Percentiles rank a stretch among this genome's conserved stretches.
phyloP scores from a whole-genome alignment of 371 early-diverging fungal genomes.

The Mortierella sp. region DNA sequence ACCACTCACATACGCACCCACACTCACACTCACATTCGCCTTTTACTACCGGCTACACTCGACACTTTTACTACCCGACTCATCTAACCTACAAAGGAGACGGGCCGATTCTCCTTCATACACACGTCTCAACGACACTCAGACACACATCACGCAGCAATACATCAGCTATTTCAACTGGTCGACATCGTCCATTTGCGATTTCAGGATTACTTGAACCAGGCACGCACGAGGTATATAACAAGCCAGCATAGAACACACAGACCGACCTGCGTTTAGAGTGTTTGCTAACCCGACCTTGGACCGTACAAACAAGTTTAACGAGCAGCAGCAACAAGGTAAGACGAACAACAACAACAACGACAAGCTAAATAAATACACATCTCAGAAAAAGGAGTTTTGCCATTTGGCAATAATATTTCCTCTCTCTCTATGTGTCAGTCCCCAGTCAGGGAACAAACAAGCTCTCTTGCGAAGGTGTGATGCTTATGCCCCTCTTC shows the following conservation, averaged over 20 bases:
- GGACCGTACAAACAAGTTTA: not conserved
- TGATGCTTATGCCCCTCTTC: not conserved
- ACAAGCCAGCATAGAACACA: not conserved
- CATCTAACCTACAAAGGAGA: not conserved
- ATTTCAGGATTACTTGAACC: not conserved
- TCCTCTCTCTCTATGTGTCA: not conserved
- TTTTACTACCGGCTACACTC: not conserved
- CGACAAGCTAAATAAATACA: not conserved
- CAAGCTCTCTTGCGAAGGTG: not conserved
- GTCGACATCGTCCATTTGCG: not conserved
- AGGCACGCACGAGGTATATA: not conserved
- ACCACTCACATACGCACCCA: not conserved
- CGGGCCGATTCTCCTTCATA: not conserved
- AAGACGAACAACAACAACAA: not conserved
- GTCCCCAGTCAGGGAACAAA: constrained; percentile 10
- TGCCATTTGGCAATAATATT: not conserved
- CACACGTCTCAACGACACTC: not conserved
- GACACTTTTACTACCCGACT: not conserved
- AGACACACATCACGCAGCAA: not conserved
- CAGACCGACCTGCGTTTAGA: not conserved
- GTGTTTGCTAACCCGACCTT: not conserved
- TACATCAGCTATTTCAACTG: not conserved
- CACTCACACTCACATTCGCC: not conserved
- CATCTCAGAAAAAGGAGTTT: not conserved
- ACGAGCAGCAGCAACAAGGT: not conserved